Conservation (phyloP, 108 stramenopile genomes). For the Cylindrotheca closterium region DNA sequence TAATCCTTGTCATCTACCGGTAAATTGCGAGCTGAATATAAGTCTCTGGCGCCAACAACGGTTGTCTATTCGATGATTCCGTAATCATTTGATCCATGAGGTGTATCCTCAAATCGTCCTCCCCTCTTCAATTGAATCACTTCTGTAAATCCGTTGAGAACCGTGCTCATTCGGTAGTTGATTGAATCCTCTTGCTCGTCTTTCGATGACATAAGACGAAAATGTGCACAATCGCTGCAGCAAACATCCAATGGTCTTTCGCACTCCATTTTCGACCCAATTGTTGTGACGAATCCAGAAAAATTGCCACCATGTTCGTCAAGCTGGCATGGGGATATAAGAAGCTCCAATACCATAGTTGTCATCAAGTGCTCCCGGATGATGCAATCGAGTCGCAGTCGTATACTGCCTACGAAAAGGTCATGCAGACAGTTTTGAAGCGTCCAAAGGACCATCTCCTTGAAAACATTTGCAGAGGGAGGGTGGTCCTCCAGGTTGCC, state of each 20-base stretch:
- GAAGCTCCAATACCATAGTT: not conserved
- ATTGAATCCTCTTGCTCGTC: slow-evolving; percentile 42
- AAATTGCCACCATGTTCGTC: slow-evolving; percentile 25
- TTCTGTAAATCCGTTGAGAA: not conserved
- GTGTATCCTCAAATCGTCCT: slow-evolving; percentile 31
- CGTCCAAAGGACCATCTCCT: too few species aligned
- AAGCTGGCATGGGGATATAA: slow-evolving; percentile 20
- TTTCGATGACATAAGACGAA: slow-evolving; percentile 84
- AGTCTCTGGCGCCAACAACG: slow-evolving; percentile 10
- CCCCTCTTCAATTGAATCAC: slow-evolving; percentile 23
- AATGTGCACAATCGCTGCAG: slow-evolving; percentile 88
- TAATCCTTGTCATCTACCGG: too few species aligned
- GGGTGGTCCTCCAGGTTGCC: too few species aligned
- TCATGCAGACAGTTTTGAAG: too few species aligned
- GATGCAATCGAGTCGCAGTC: slow-evolving; percentile 78
- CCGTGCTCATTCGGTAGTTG: slow-evolving; percentile 26
- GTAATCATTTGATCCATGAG: slow-evolving; percentile 25
- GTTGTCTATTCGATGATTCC: slow-evolving; percentile 7
- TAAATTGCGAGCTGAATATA: too few species aligned
- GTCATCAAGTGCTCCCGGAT: not conserved
- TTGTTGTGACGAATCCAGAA: slow-evolving; percentile 11
- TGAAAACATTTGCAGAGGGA: too few species aligned
- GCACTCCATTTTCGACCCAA: slow-evolving; percentile 57
- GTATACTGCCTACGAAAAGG: too few species aligned
- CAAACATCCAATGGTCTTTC: slow-evolving; percentile 95